phyloP scores from a whole-genome alignment of 78 protist species.

The Chrysochromulina parva region DNA sequence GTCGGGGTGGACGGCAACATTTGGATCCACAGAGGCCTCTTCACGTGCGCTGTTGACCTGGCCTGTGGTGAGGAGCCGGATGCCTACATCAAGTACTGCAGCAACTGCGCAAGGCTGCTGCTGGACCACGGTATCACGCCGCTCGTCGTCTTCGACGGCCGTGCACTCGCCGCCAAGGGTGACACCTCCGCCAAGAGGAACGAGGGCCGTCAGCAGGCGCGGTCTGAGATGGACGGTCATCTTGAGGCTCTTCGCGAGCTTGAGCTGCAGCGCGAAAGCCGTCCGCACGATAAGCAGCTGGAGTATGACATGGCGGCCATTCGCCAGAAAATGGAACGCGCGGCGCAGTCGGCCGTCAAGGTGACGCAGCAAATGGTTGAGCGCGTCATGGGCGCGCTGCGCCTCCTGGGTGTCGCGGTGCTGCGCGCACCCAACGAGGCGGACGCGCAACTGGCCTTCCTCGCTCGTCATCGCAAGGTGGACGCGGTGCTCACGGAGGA shows the following conservation, averaged over 20 bases:
- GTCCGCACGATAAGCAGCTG: too few relatives aligned
- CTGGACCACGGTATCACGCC: too few relatives aligned
- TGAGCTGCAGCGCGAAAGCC: background rate
- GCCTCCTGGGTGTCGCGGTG: background rate
- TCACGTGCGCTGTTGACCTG: background rate
- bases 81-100: background rate
- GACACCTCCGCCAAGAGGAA: background rate
- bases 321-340: background rate
- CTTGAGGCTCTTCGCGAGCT: background rate
- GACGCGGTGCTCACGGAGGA: slow-evolving; percentile 70
- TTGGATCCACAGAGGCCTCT: slow-evolving; percentile 1
- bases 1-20: background rate
- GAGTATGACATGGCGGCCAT: background rate
- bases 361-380: background rate
- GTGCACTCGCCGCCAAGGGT: background rate
- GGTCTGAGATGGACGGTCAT: background rate
- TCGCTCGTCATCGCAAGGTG: slow-evolving; percentile 25
- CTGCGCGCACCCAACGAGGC: slow-evolving; percentile 97
- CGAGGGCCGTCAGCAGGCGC: background rate
- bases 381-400: background rate
- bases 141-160: slow-evolving; percentile 5
- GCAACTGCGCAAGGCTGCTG: background rate
- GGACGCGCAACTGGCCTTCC: slow-evolving; percentile 97
- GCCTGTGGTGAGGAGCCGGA: background rate
- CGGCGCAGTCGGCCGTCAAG: background rate